Evolutionary conservation across 225 moss, liverwort and hornwort genomes (phyloP), one percentile per base, ranked within the genome.

Genomic region (Polytrichum formosum): DNA sequence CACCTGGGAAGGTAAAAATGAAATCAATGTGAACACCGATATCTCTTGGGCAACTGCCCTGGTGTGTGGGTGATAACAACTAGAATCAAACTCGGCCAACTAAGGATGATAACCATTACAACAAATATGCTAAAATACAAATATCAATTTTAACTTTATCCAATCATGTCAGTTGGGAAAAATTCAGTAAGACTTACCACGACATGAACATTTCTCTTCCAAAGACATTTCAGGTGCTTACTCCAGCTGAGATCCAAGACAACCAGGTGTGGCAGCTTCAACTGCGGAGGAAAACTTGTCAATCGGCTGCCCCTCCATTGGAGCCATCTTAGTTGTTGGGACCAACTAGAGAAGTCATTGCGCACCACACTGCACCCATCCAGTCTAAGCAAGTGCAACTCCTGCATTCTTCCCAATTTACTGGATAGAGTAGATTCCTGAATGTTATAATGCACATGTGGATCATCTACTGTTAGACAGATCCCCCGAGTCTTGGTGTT

Each of bases 341-440:
- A 67, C 67, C 28, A 67, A 5, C 25, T 16, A 1, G 72, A 77
- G 53, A 67, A 68, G 20, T 77, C 61, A 9, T 68, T 67, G 19
- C 10, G 6, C 3, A 56, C 55, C 17, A 72, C 13, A 30, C 1
- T 18, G 54, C 67, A 72, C 16, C 67, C 67, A 63, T 72, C 62
- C 31, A 77, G 28, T 19, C 72, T 23, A 35, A 77, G 77, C 6
- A 77, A 67, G 67, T 72, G 67, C 61, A 72, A 13, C 10, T 72
- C 67, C 2, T 1, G 18, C 72, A 77, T 63, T 18, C n/a, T 55
- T 23, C 67, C 67, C 67, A 71, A 77, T 25, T 72, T 4, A 0
- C 30, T 18, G 19, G 28, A 26, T 54, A 53, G 7, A n/a, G 2
- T 20, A 21, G 6, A 31, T 6, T 31, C 1, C 1, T 31, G 31